Conservation (phyloP, 1,284 basidiomycete genomes). For the Puccinia novopanici region DNA sequence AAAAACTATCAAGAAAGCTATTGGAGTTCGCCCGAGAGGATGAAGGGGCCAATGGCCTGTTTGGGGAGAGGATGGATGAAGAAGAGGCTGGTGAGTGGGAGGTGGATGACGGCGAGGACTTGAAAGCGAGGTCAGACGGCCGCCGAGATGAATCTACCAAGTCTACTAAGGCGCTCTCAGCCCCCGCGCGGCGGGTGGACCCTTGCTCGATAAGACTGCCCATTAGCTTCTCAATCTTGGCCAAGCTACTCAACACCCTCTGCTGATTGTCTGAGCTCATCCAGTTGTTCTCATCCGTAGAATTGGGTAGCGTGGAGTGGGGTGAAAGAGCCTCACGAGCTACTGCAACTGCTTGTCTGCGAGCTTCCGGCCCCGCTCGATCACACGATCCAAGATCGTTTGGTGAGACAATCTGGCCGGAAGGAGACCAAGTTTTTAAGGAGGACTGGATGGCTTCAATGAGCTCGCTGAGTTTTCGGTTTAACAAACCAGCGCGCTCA, state of each 20-base stretch:
- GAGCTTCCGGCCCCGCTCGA: background rate
- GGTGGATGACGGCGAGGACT: background rate
- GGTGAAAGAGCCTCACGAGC: background rate
- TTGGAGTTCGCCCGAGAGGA: background rate
- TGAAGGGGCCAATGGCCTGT: background rate
- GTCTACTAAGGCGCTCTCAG: background rate
- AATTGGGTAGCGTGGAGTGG: background rate
- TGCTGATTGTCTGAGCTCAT: background rate
- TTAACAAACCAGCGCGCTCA: background rate
- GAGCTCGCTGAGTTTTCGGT: constrained; percentile 1
- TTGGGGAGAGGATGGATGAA: background rate
- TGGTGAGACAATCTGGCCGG: background rate
- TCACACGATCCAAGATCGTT: constrained; percentile 1
- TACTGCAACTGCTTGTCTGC: background rate
- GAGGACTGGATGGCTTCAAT: constrained; percentile 2
- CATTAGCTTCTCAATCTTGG: constrained; percentile 18
- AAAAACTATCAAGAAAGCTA: background rate
- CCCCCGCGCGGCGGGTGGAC: too few relatives aligned
- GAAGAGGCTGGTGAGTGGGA: background rate
- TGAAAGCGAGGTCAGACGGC: background rate
- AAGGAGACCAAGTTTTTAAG: background rate
- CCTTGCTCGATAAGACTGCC: background rate
- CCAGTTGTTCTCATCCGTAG: background rate
- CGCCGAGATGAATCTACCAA: background rate
- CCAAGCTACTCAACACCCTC: constrained; percentile 11